phyloP scores from a whole-genome alignment of 805 yeast genomes.

The Jamesozyma piceae region DNA sequence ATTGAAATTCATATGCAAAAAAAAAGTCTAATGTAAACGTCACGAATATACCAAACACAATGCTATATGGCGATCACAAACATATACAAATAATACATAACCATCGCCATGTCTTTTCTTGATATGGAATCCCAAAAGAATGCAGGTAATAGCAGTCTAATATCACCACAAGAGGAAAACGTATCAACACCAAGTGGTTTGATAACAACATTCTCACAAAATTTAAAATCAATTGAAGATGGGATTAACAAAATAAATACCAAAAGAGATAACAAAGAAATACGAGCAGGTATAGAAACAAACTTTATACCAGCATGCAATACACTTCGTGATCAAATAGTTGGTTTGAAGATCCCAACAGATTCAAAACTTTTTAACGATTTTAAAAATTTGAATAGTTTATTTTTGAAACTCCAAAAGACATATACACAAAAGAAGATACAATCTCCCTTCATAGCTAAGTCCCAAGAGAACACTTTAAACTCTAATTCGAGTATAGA shows the following conservation, averaged over 20 bases:
- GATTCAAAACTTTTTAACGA: conserved; percentile 42
- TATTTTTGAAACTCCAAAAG: conserved; percentile 35
- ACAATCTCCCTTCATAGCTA: conserved; percentile 6
- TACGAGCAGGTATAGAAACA: conserved; percentile 27
- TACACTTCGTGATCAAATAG: conserved; percentile 14
- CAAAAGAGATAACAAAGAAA: conserved; percentile 30
- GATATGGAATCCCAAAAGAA: conserved; percentile 15
- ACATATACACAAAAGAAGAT: conserved; percentile 41
- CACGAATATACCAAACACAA: too few species aligned
- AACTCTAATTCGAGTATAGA: not conserved
- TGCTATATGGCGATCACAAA: too few species aligned
- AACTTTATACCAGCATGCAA: conserved; percentile 17
- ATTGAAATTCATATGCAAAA: too few species aligned
- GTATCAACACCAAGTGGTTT: conserved; percentile 1
- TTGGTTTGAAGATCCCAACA: conserved; percentile 1
- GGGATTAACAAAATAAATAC: conserved; percentile 14
- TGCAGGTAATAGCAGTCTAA: not conserved
- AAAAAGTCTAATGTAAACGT: too few species aligned
- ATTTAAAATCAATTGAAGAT: conserved; percentile 10
- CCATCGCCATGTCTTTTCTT: conserved; percentile 15
- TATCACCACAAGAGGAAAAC: not conserved
- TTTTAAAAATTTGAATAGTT: conserved; percentile 42
- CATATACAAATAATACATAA: not conserved
- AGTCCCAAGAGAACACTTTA: not conserved
- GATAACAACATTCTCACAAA: conserved; percentile 10